Percentiles rank a stretch among this genome's conserved stretches.
Conservation (phyloP, 257 asterid species). For the Fraxinus cuspidata region DNA sequence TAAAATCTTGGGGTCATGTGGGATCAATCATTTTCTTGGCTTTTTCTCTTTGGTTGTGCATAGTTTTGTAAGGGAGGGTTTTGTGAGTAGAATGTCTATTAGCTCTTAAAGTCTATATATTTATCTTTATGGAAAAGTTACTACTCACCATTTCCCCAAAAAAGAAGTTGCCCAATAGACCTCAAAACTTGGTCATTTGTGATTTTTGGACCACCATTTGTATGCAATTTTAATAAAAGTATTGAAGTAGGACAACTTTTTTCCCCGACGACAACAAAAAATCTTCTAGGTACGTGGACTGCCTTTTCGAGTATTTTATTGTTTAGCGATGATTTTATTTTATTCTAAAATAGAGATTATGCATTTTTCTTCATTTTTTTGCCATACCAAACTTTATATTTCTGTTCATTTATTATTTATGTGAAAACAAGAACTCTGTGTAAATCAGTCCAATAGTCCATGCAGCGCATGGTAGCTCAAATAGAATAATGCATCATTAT, state of each 20-base stretch:
- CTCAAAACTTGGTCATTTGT: not conserved
- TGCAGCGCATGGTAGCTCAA: too few relatives aligned
- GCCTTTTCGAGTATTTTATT: too few relatives aligned
- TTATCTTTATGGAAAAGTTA: conserved; percentile 30
- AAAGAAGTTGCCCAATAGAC: conserved; percentile 14
- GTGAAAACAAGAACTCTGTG: not conserved
- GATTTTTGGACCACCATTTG: not conserved
- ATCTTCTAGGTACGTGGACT: not conserved
- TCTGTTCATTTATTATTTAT: too few relatives aligned
- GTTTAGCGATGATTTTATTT: not conserved
- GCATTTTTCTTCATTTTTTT: not conserved
- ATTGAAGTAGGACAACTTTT: not conserved
- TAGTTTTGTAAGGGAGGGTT: conserved; percentile 28
- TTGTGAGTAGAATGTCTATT: conserved; percentile 35
- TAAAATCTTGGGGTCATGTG: conserved; percentile 62
- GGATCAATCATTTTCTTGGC: conserved; percentile 71
- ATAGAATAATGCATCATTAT: too few relatives aligned
- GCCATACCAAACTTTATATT: not conserved
- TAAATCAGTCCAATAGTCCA: not conserved
- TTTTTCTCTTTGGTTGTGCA: conserved; percentile 37
- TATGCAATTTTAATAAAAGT: not conserved
- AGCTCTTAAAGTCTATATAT: conserved; percentile 32
- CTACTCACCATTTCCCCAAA: conserved; percentile 1
- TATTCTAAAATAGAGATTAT: not conserved
- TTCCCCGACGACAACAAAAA: not conserved